Conservation (phyloP, 2,329 filamentous ascomycete genomes). For the Didymosphaeria variabile region DNA sequence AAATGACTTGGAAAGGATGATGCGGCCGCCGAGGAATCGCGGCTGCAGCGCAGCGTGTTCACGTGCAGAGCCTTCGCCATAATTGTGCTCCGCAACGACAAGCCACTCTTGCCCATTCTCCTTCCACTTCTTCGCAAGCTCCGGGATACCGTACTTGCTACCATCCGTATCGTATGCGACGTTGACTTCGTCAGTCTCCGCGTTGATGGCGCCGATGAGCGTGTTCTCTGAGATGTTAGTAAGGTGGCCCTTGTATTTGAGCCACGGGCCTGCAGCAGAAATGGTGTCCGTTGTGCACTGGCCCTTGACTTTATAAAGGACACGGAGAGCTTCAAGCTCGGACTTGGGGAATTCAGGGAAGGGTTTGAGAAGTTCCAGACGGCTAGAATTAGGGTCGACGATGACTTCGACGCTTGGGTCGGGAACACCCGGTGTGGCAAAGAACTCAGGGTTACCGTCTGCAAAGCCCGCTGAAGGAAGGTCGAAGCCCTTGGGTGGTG, state of each 20-base stretch:
- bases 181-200: constrained; percentile 91
- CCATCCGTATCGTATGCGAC: constrained; percentile 88
- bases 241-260: constrained; percentile 99
- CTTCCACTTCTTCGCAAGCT: constrained; percentile 86
- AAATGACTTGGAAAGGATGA: constrained; percentile 87
- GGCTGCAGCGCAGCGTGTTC: constrained; percentile 92
- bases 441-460: constrained; percentile 76
- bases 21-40: constrained; percentile 83
- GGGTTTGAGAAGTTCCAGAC: constrained; percentile 89
- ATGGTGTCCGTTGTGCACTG: constrained; percentile 99
- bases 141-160: constrained; percentile 78
- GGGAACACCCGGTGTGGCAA: constrained; percentile 75
- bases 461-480: constrained; percentile 80
- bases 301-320: constrained; percentile 95
- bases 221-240: constrained; percentile 99
- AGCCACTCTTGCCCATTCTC: constrained; percentile 80
- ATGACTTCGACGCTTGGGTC: constrained; percentile 76
- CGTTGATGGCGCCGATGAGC: constrained; percentile 92
- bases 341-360: constrained; percentile 82
- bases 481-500: constrained; percentile 70
- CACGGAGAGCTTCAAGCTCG: constrained; percentile 79
- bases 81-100: constrained; percentile 97
- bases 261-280: constrained; percentile 94
- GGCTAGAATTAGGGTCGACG: constrained; percentile 86
- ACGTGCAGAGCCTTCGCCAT: constrained; percentile 87